Percentiles rank a stretch among this genome's conserved stretches.
phyloP scores from a whole-genome alignment of 169 alveolate genomes.

The Plasmodium knowlesi region DNA sequence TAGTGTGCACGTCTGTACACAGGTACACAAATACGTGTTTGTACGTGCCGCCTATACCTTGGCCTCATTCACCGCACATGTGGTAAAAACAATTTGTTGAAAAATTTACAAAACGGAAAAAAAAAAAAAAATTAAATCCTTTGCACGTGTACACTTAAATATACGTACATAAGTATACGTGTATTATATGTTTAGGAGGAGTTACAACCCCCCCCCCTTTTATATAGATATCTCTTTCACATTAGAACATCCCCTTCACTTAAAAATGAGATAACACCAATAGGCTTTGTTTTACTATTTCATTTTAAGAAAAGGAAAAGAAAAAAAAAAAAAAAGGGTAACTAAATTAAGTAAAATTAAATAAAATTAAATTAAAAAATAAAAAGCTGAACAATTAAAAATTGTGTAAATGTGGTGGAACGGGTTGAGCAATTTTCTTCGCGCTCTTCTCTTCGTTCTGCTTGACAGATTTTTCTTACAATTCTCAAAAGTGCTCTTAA shows the following conservation, averaged over 20 bases:
- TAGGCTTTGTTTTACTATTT: background rate
- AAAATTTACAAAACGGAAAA: slow-evolving; percentile 3
- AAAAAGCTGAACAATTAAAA: background rate
- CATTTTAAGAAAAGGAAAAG: background rate
- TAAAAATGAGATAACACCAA: slow-evolving; percentile 9
- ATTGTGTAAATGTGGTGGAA: slow-evolving; percentile 15
- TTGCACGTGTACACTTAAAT: background rate
- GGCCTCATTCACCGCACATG: background rate
- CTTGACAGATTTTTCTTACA: slow-evolving; percentile 8
- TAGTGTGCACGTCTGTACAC: background rate
- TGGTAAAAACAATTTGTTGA: background rate
- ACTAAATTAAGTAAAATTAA: background rate
- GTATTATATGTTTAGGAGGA: background rate
- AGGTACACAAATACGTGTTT: background rate
- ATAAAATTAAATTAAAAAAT: no score
- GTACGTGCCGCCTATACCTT: background rate
- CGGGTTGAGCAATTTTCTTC: slow-evolving; percentile 14
- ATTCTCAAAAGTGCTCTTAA: background rate
- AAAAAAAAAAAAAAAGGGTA: background rate
- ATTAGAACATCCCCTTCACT: background rate
- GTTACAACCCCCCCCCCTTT: background rate
- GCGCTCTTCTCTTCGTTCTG: background rate
- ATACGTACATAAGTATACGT: background rate
- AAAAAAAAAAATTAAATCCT: slow-evolving; percentile 13
- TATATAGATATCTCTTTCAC: slow-evolving; percentile 2